phyloP scores from a whole-genome alignment of 345 rosid species.

The Leavenworthia alabamica region DNA sequence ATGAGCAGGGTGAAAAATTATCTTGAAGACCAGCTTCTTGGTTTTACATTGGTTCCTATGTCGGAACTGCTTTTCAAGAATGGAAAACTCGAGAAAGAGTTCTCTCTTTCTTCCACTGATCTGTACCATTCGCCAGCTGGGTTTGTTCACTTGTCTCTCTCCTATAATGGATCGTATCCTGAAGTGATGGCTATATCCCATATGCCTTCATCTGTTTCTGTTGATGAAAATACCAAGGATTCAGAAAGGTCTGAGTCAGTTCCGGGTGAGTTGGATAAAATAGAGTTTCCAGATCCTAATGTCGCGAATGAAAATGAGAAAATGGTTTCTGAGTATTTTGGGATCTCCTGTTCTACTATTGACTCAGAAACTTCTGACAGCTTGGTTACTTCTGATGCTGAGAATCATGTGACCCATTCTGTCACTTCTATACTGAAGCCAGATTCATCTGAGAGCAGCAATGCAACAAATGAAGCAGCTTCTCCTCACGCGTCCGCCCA shows the following conservation, averaged over 20 bases:
- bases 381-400: slow-evolving; percentile 53
- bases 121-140: slow-evolving; percentile 95
- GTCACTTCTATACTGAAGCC: slow-evolving; percentile 44
- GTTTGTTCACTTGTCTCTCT: slow-evolving; percentile 77
- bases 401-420: slow-evolving; percentile 43
- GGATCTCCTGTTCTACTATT: slow-evolving; percentile 45
- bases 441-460: slow-evolving; percentile 78
- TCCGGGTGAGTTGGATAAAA: slow-evolving; percentile 55
- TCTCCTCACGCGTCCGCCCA: slow-evolving; percentile 62
- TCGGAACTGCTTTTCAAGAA: slow-evolving; percentile 69
- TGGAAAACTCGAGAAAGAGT: slow-evolving; percentile 81
- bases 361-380: slow-evolving; percentile 68
- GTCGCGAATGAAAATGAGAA: slow-evolving; percentile 81
- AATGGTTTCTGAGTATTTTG: slow-evolving; percentile 94
- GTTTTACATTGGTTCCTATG: slow-evolving; percentile 83
- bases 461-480: slow-evolving; percentile 65
- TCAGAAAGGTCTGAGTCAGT: slow-evolving; percentile 43
- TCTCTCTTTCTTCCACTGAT: slow-evolving; percentile 92
- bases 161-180: slow-evolving; percentile 72
- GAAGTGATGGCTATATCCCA: slow-evolving; percentile 76
- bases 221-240: slow-evolving; percentile 40
- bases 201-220: slow-evolving; percentile 37
- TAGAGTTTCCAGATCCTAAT: slow-evolving; percentile 97
- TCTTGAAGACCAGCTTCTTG: slow-evolving; percentile 94
- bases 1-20: slow-evolving; percentile 98